Percentiles rank a stretch among this genome's conserved stretches.
Conservation (phyloP, 1,284 basidiomycete genomes). For the Pyrrhoderma noxium region DNA sequence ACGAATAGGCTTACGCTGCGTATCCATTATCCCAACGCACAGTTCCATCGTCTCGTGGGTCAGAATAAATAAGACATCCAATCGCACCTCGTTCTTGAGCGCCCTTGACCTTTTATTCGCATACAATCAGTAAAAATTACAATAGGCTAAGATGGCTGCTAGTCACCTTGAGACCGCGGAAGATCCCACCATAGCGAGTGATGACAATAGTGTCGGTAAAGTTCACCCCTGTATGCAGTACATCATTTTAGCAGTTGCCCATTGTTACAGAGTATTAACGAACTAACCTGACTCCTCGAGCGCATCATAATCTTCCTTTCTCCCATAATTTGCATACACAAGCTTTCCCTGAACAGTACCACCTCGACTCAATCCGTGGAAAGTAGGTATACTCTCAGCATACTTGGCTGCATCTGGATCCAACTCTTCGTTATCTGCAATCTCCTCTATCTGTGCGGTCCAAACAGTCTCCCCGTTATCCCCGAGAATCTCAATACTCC, state of each 20-base stretch:
- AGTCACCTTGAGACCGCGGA: conserved; percentile 76
- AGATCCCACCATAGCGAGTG: conserved; percentile 72
- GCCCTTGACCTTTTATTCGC: conserved; percentile 55
- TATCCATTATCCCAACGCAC: conserved; percentile 77
- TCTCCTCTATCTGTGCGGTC: conserved; percentile 62
- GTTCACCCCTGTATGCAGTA: conserved; percentile 47
- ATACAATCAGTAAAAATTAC: background rate
- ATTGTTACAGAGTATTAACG: background rate
- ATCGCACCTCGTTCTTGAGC: conserved; percentile 80
- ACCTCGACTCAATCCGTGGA: conserved; percentile 62
- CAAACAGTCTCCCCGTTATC: conserved; percentile 48
- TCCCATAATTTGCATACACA: conserved; percentile 80
- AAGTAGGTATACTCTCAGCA: conserved; percentile 50
- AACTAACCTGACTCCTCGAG: conserved; percentile 11
- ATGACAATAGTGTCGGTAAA: conserved; percentile 78
- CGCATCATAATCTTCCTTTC: conserved; percentile 38
- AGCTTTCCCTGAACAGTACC: conserved; percentile 64
- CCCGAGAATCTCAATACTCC: conserved; percentile 52
- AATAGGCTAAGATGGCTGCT: conserved; percentile 10
- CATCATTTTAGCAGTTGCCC: background rate
- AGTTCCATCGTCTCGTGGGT: conserved; percentile 83
- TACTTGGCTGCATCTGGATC: conserved; percentile 62
- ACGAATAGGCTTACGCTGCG: conserved; percentile 34
- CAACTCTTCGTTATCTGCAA: conserved; percentile 42
- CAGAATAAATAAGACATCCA: conserved; percentile 71